These are phyloP conservation scores for Cystobasidium onofrii DNA, from an alignment of 768 basidiomycete species.

Conservation along the genomic window DNA sequence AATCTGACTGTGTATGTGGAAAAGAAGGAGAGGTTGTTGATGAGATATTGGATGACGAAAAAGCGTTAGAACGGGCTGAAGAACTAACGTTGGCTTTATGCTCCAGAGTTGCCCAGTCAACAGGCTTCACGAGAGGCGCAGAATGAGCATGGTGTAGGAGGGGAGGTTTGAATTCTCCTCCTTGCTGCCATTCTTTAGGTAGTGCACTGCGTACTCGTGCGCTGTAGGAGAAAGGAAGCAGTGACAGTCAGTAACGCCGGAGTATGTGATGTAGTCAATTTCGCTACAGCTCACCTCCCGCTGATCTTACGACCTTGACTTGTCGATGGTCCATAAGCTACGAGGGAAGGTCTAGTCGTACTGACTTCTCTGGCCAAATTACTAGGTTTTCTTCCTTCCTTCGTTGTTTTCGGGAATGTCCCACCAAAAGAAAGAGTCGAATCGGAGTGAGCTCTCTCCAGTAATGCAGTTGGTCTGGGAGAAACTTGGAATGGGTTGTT, in stretches of 20 bases:
- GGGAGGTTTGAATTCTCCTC: background rate
- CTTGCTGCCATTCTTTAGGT: conserved; percentile 24
- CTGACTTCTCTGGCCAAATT: background rate
- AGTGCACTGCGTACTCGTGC: conserved; percentile 11
- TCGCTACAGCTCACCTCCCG: conserved; percentile 20
- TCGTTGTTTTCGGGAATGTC: background rate
- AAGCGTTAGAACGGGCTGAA: background rate
- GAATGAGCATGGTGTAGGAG: conserved; percentile 16
- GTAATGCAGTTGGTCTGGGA: background rate
- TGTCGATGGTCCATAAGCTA: conserved; percentile 11
- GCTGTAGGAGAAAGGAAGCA: background rate
- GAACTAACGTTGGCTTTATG: conserved; percentile 8
- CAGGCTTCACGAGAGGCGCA: conserved; percentile 22
- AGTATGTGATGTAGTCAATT: no score
- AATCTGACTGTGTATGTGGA: conserved; percentile 13
- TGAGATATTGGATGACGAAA: background rate
- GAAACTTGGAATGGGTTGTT: conserved; percentile 23
- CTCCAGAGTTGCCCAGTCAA: conserved; percentile 9
- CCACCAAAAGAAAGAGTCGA: conserved; percentile 1
- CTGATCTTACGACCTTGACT: conserved; percentile 17
- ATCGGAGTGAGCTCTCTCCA: conserved; percentile 24
- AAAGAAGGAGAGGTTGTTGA: background rate
- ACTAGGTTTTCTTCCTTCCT: background rate
- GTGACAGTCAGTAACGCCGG: background rate
- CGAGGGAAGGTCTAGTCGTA: conserved; percentile 1